Percentiles rank a stretch among this genome's conserved stretches.
phyloP scores from a whole-genome alignment of 768 basidiomycete species.

The Tephrocybe sp. region DNA sequence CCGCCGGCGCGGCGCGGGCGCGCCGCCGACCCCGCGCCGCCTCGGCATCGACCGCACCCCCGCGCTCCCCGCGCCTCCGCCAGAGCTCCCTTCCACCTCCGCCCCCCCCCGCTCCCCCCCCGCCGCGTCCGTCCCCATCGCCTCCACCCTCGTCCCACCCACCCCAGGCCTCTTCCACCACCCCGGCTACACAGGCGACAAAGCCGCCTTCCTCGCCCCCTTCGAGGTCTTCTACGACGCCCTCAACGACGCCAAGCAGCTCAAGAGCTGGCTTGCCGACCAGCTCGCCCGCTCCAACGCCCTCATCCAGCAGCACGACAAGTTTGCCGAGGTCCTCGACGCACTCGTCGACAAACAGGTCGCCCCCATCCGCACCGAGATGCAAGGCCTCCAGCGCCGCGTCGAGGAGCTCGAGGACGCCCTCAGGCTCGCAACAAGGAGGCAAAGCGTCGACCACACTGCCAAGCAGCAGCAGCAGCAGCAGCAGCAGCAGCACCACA shows the following conservation, averaged over 20 bases:
- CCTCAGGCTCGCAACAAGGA: constrained; percentile 28
- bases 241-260: constrained; percentile 74
- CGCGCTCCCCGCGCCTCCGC: constrained; percentile 3
- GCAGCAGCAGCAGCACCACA: constrained; percentile 19
- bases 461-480: not conserved
- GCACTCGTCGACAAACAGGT: constrained; percentile 61
- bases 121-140: constrained; percentile 65
- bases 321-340: constrained; percentile 58
- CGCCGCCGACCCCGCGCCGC: too few species aligned
- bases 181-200: constrained; percentile 61
- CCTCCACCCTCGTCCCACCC: constrained; percentile 62
- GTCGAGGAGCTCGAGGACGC: constrained; percentile 71
- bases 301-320: constrained; percentile 61
- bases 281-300: constrained; percentile 66
- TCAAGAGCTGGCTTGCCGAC: constrained; percentile 75
- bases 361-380: constrained; percentile 59
- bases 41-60: too few species aligned
- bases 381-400: constrained; percentile 55
- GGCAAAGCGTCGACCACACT: constrained; percentile 24
- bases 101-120: constrained; percentile 49
- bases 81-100: constrained; percentile 21
- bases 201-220: constrained; percentile 76
- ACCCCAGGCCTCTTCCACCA: constrained; percentile 68
- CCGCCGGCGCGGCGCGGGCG: too few species aligned
- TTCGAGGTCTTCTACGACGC: constrained; percentile 87